A percentile compares a stretch with the other conserved stretches of the same genome.
These are phyloP conservation scores for Parafenestella ontariensis DNA, from an alignment of 2,329 filamentous ascomycete genomes.

Conservation along the genomic window DNA sequence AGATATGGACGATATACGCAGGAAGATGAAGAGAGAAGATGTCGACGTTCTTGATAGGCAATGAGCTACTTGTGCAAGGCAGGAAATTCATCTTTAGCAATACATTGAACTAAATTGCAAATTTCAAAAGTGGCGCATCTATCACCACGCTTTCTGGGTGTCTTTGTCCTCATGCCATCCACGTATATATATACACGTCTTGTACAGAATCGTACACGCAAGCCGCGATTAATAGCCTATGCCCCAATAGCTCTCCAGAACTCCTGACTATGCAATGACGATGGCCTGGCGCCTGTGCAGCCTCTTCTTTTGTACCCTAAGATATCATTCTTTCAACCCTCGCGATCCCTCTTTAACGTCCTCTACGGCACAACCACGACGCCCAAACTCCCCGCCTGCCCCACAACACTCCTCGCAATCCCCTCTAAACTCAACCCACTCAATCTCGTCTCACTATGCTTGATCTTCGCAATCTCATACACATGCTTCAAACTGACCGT, in stretches of 20 bases:
- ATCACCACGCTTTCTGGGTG: neutral
- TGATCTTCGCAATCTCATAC: conserved; percentile 97
- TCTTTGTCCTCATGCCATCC: neutral
- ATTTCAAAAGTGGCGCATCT: neutral
- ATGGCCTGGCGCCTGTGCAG: neutral
- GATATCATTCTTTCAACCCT: neutral
- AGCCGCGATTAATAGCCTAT: neutral
- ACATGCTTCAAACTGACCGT: conserved; percentile 92
- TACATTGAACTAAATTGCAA: neutral
- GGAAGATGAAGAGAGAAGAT: neutral
- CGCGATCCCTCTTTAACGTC: neutral
- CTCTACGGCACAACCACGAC: conserved; percentile 57
- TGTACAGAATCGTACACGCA: neutral
- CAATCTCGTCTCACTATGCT: conserved; percentile 63
- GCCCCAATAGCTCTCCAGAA: neutral
- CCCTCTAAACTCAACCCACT: conserved; percentile 83
- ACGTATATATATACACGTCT: neutral
- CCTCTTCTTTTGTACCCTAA: neutral
- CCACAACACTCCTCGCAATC: conserved; percentile 74
- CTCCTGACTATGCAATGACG: neutral
- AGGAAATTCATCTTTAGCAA: neutral
- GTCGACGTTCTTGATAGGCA: neutral
- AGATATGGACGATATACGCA: neutral
- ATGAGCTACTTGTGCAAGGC: neutral
- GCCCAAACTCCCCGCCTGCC: conserved; percentile 59